Conservation (phyloP, 1,139 yeast species). For the Saccharomyces hybrid region DNA sequence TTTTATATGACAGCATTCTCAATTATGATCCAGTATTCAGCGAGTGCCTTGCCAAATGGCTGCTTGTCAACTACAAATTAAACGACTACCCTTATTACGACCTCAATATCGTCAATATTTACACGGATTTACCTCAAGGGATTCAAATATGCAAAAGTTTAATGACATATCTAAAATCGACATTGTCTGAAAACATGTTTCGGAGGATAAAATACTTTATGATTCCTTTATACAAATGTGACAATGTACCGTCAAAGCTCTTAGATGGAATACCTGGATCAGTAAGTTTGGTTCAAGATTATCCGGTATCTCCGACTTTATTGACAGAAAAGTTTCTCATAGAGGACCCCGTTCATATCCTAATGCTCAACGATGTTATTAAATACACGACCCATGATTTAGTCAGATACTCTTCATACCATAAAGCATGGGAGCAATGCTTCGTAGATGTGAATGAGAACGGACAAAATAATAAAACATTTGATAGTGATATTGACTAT, state of each 20-base stretch:
- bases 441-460: slow-evolving; percentile 11
- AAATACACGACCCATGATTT: slow-evolving; percentile 24
- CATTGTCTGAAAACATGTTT: slow-evolving; percentile 15
- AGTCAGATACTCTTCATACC: slow-evolving; percentile 11
- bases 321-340: slow-evolving; percentile 5
- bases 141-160: slow-evolving; percentile 13
- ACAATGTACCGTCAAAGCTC: slow-evolving; percentile 6
- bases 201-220: slow-evolving; percentile 19
- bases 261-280: slow-evolving; percentile 16
- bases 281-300: slow-evolving; percentile 12
- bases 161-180: slow-evolving; percentile 16
- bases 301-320: not conserved
- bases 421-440: slow-evolving; percentile 21
- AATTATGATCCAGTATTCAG: slow-evolving; percentile 21
- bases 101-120: slow-evolving; percentile 24
- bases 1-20: slow-evolving; percentile 8
- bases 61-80: slow-evolving; percentile 26
- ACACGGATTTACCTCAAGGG: slow-evolving; percentile 23
- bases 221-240: slow-evolving; percentile 23
- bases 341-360: slow-evolving; percentile 26
- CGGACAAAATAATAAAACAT: slow-evolving; percentile 8
- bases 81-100: slow-evolving; percentile 29
- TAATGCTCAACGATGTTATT: slow-evolving; percentile 25
- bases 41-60: slow-evolving; percentile 27
- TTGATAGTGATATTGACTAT: slow-evolving; percentile 16